These are phyloP conservation scores for Pseudocercospora macadamiae DNA, from an alignment of 2,329 filamentous ascomycete species.

Conservation along the genomic window DNA sequence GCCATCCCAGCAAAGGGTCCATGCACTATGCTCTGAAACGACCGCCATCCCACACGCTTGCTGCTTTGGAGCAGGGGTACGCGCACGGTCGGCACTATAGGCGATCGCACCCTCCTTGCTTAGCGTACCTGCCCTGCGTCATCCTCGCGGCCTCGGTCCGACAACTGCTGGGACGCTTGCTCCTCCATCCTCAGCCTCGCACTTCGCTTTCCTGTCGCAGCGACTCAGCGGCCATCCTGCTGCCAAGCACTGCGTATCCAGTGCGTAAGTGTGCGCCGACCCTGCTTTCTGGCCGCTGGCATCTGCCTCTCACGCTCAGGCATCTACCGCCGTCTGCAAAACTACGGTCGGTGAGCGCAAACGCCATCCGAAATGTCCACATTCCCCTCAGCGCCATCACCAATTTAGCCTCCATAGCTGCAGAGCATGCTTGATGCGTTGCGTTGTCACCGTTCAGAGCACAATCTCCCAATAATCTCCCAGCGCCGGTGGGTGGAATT, in stretches of 20 bases:
- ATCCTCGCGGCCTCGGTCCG: background rate
- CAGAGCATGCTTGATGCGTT: background rate
- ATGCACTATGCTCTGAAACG: slow-evolving; percentile 3
- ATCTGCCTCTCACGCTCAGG: background rate
- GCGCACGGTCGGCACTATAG: slow-evolving; percentile 3
- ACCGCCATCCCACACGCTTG: background rate
- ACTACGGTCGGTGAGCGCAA: background rate
- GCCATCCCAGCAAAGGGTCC: background rate
- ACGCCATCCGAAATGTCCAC: background rate
- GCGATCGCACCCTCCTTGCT: slow-evolving; percentile 11
- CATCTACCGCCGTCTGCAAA: background rate
- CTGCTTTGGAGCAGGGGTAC: background rate
- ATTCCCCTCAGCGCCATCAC: background rate
- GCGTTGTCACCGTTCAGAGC: background rate
- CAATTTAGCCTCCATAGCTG: background rate
- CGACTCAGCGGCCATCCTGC: no score
- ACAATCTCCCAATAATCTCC: background rate
- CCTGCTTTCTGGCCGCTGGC: slow-evolving; percentile 1
- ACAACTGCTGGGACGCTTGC: background rate
- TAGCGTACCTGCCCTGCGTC: slow-evolving; percentile 4
- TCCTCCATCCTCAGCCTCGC: no score
- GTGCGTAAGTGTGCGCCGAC: background rate
- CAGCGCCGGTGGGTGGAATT: slow-evolving; percentile 3
- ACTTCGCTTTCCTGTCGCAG: no score
- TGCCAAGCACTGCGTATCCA: background rate